phyloP scores from a whole-genome alignment of 805 yeast genomes.

The Candida corydali region DNA sequence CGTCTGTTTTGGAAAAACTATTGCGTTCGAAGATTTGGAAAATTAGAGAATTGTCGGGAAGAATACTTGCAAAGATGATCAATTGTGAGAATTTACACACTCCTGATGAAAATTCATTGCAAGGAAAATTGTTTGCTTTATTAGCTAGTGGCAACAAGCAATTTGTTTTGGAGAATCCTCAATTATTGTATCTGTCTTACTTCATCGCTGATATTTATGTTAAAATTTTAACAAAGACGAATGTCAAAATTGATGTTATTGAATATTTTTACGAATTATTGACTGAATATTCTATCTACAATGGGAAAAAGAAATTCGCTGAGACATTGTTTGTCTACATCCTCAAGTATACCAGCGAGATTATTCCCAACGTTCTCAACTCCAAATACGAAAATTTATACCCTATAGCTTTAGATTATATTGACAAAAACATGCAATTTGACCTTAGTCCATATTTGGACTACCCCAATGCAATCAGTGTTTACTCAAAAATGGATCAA shows the following conservation, averaged over 20 bases:
- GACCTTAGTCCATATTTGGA: neutral
- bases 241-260: neutral
- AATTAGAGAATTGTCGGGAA: conserved; percentile 82
- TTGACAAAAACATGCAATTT: neutral
- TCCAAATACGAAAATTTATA: conserved; percentile 3
- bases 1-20: conserved; percentile 15
- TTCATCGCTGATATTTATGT: conserved; percentile 7
- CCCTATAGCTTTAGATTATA: neutral
- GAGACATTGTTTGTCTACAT: conserved; percentile 27
- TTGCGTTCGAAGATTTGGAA: conserved; percentile 67
- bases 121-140: conserved; percentile 7
- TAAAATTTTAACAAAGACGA: conserved; percentile 3
- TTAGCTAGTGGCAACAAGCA: conserved; percentile 1
- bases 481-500: neutral
- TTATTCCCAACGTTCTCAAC: neutral
- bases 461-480: neutral
- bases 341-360: conserved; percentile 14
- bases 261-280: conserved; percentile 1
- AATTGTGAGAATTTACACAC: conserved; percentile 11
- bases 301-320: conserved; percentile 47
- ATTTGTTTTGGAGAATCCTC: neutral
- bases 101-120: conserved; percentile 5
- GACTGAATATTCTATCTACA: conserved; percentile 29
- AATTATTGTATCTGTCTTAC: conserved; percentile 1
- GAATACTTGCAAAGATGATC: conserved; percentile 48